Conservation (phyloP, 345 rosid species). For the Rhizophora mangle region DNA sequence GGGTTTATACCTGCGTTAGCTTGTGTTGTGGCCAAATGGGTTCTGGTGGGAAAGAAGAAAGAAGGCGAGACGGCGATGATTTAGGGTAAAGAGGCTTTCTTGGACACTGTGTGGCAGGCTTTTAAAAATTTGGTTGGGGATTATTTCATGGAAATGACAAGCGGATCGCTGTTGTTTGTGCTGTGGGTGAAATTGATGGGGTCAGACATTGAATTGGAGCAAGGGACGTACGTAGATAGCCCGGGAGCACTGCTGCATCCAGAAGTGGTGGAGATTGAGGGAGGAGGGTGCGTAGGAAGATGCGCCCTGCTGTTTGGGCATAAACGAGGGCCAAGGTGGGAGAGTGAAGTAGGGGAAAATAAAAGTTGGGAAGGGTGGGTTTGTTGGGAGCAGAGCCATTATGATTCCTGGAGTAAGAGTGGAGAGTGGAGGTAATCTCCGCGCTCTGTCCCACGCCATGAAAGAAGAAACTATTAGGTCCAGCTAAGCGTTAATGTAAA, state of each 20-base stretch:
- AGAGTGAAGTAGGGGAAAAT: slow-evolving; percentile 58
- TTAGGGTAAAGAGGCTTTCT: slow-evolving; percentile 49
- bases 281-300: slow-evolving; percentile 48
- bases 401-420: slow-evolving; percentile 58
- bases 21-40: slow-evolving; percentile 51
- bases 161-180: slow-evolving; percentile 41
- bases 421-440: slow-evolving; percentile 45
- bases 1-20: slow-evolving; percentile 41
- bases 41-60: slow-evolving; percentile 54
- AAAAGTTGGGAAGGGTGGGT: slow-evolving; percentile 44
- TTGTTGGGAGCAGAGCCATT: slow-evolving; percentile 52
- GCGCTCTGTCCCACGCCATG: slow-evolving; percentile 56
- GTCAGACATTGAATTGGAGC: slow-evolving; percentile 38
- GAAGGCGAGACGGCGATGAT: slow-evolving; percentile 44
- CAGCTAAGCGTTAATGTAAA: neutral
- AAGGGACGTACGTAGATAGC: slow-evolving; percentile 49
- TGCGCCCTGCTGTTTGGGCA: slow-evolving; percentile 63
- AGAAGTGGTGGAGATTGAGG: slow-evolving; percentile 61
- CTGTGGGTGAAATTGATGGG: slow-evolving; percentile 66
- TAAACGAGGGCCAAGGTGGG: slow-evolving; percentile 60
- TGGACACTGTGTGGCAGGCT: slow-evolving; percentile 67
- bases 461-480: slow-evolving; percentile 48
- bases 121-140: slow-evolving; percentile 50
- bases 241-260: slow-evolving; percentile 61
- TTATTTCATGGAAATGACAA: slow-evolving; percentile 53